A percentile compares a stretch with the other conserved stretches of the same genome.
Conservation (phyloP, 148 eudicot species). For the Vaccinium vitisidaea region DNA sequence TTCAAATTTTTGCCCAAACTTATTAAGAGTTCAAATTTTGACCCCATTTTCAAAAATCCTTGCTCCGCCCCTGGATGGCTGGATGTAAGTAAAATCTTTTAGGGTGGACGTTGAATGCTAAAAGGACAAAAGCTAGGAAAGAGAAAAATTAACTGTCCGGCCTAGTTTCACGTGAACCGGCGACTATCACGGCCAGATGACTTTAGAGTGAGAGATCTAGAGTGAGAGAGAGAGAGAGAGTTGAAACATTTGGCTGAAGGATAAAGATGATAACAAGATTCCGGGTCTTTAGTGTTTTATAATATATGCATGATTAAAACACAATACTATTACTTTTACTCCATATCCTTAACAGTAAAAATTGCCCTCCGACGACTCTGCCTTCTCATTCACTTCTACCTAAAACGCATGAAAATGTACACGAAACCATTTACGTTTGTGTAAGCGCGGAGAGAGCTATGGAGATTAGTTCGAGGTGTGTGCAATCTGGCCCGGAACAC, state of each 20-base stretch:
- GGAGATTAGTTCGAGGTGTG: too few species aligned
- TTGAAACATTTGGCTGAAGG: not conserved
- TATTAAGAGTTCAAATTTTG: too few species aligned
- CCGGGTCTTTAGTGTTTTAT: constrained; percentile 13
- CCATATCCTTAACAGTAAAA: not conserved
- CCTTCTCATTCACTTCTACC: not conserved
- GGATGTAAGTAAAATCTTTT: too few species aligned
- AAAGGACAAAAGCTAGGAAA: not conserved
- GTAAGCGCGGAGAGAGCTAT: too few species aligned
- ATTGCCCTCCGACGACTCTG: not conserved
- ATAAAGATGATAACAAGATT: constrained; percentile 14
- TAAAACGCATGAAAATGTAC: not conserved
- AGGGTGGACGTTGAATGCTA: not conserved
- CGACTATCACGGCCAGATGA: constrained; percentile 39
- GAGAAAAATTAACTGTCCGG: constrained; percentile 8
- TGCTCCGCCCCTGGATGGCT: too few species aligned
- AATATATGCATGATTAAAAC: not conserved
- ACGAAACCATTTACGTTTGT: not conserved
- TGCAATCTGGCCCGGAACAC: too few species aligned
- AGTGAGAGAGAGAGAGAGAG: not conserved
- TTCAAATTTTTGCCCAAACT: too few species aligned
- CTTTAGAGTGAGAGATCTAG: not conserved
- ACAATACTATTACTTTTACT: not conserved
- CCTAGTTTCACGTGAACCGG: constrained; percentile 44
- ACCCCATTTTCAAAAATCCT: too few species aligned